Conservation (phyloP, 148 eudicot genomes). For the Camellia sinensis region DNA sequence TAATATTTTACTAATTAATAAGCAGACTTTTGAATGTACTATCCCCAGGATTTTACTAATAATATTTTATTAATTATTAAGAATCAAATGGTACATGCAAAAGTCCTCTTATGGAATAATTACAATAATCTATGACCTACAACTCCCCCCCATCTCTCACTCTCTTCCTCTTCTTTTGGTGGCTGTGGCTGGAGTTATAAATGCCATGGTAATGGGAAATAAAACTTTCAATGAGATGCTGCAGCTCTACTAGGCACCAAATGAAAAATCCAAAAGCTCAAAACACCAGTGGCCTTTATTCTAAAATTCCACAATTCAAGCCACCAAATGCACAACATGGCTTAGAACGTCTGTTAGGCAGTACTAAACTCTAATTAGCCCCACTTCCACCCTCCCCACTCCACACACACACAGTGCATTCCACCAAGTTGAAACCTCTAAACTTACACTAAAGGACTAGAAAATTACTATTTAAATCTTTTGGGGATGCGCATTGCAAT, state of each 20-base stretch:
- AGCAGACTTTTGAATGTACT: too few relatives aligned
- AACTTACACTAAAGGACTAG: background rate
- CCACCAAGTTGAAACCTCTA: background rate
- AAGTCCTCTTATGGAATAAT: too few relatives aligned
- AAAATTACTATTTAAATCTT: background rate
- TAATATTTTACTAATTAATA: background rate
- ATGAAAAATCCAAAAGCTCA: background rate
- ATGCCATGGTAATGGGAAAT: background rate
- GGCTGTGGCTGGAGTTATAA: background rate
- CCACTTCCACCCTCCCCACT: background rate
- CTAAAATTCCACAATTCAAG: background rate
- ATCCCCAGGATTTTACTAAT: too few relatives aligned
- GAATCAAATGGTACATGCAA: too few relatives aligned
- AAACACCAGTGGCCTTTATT: background rate
- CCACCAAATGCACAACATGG: background rate
- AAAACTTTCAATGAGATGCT: background rate
- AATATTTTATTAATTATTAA: too few relatives aligned
- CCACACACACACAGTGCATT: background rate
- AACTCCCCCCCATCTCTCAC: too few relatives aligned
- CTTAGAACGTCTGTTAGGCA: background rate
- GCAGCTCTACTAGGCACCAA: background rate
- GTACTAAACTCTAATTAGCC: background rate
- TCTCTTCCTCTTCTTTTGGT: too few relatives aligned
- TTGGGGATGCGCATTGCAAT: too few relatives aligned
- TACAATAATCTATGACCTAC: too few relatives aligned